phyloP scores from a whole-genome alignment of 2,329 filamentous ascomycete genomes.

The Pyricularia sp. region DNA sequence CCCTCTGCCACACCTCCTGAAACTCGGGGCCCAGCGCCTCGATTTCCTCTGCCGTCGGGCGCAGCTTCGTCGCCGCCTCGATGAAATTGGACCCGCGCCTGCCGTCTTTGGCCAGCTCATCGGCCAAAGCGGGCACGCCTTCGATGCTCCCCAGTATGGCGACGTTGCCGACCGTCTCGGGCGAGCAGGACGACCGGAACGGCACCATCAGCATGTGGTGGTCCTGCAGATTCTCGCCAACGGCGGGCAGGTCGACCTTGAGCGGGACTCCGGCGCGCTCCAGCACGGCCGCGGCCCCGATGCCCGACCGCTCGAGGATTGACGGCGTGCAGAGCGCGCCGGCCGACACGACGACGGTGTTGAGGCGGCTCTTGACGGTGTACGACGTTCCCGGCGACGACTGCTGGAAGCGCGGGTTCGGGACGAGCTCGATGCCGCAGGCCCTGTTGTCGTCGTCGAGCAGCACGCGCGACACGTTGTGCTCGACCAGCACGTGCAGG shows the following conservation, averaged over 20 bases:
- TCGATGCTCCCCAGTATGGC: slow-evolving; percentile 15
- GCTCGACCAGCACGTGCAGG: slow-evolving; percentile 22
- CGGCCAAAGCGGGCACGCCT: slow-evolving; percentile 10
- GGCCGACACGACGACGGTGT: slow-evolving; percentile 44
- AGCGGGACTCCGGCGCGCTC: slow-evolving; percentile 32
- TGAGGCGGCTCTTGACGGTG: slow-evolving; percentile 20
- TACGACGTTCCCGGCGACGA: no score
- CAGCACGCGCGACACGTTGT: slow-evolving; percentile 32
- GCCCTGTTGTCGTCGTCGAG: slow-evolving; percentile 42
- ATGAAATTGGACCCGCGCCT: slow-evolving; percentile 46
- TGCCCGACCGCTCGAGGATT: slow-evolving; percentile 53
- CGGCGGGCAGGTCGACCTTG: slow-evolving; percentile 38
- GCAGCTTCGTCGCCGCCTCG: slow-evolving; percentile 42
- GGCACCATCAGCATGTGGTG: slow-evolving; percentile 41
- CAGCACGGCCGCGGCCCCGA: slow-evolving; percentile 41
- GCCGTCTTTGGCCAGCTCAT: slow-evolving; percentile 11
- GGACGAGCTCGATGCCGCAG: slow-evolving; percentile 44
- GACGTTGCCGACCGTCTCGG: slow-evolving; percentile 30
- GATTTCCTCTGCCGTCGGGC: slow-evolving; percentile 42
- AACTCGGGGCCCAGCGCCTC: slow-evolving; percentile 39
- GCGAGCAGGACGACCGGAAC: slow-evolving; percentile 33
- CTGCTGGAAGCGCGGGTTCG: slow-evolving; percentile 14
- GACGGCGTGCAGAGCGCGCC: slow-evolving; percentile 43
- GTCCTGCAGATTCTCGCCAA: slow-evolving; percentile 44
- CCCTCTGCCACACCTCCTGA: slow-evolving; percentile 36